Evolutionary conservation across 345 rosid species (phyloP), one percentile per base, ranked within the genome.

Genomic region (Nephelium lappaceum): DNA sequence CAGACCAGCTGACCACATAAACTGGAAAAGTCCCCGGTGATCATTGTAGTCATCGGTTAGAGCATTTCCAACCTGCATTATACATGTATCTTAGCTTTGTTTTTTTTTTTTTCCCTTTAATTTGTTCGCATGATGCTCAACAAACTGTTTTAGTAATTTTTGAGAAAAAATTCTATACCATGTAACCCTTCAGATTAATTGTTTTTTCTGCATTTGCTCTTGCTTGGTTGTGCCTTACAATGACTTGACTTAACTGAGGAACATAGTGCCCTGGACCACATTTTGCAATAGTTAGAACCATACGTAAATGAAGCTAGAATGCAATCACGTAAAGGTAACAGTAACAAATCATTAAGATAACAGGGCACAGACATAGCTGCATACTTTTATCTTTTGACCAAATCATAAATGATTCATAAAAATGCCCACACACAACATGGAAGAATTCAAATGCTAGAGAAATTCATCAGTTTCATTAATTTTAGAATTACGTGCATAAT

Each of bases 171-270:
- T 31, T 21, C 55, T 66, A 63, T 81, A 95, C 99, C 99, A 95
- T 93, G 82, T 87, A 95, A 77, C 99, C 97, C 89, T 86, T 95
- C 66, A 95, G 84, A 85, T 95, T 92, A 73, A 95, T 90, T 76
- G 77, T 73, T 72, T 73, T 83, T 24, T 74, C 77, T 14, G 79
- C 83, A 71, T 80, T 82, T 78, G 81, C 89, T 72, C 21, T 82
- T 79, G 81, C 91, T 73, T 19, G 67, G 87, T 93, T 93, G 87
- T 89, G 79, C 79, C 68, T 71, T 65, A 88, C 91, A 82, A 95
- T 90, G 62, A 91, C 93, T 78, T 89, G 88, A 79, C 99, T 95
- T 38, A 95, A 87, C 83, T 95, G 98, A 78, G 98, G 99, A 87
- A 93, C 91, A 88, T 93, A 95, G 83, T 95, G 99, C 51, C 99